These are phyloP conservation scores for Fonsecaea nubica DNA, from an alignment of 2,329 filamentous ascomycete species.

Conservation along the genomic window DNA sequence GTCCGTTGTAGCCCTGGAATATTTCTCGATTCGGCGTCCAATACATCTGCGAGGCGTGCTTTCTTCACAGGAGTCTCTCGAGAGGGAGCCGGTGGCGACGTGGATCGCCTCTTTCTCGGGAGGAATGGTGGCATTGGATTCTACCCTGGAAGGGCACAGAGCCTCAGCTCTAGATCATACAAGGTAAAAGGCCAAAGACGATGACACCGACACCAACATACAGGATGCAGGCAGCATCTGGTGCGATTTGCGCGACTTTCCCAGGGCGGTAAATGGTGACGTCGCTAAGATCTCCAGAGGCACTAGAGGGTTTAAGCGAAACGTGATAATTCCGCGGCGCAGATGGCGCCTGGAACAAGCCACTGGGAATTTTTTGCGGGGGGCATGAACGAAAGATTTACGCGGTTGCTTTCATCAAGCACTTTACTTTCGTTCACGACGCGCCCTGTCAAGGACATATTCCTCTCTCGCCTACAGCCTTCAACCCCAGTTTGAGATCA, in stretches of 20 bases:
- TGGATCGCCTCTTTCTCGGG: slow-evolving; percentile 51
- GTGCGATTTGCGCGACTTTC: slow-evolving; percentile 16
- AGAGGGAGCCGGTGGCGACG: slow-evolving; percentile 40
- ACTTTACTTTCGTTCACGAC: background rate
- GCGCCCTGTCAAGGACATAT: background rate
- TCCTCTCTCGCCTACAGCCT: background rate
- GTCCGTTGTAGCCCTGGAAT: slow-evolving; percentile 22
- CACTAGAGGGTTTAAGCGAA: slow-evolving; percentile 4
- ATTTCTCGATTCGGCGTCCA: slow-evolving; percentile 34
- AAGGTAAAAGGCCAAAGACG: background rate
- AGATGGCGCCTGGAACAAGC: background rate
- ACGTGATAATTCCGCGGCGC: slow-evolving; percentile 10
- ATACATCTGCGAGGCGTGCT: slow-evolving; percentile 36
- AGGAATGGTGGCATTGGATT: slow-evolving; percentile 54
- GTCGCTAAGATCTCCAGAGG: slow-evolving; percentile 14
- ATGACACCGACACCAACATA: background rate
- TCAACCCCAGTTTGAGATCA: background rate
- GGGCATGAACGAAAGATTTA: background rate
- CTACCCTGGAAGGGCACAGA: slow-evolving; percentile 3
- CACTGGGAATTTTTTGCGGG: slow-evolving; percentile 12
- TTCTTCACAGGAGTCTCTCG: slow-evolving; percentile 41
- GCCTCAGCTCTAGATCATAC: slow-evolving; percentile 14
- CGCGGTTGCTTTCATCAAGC: background rate
- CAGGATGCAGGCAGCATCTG: slow-evolving; percentile 1
- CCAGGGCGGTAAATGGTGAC: slow-evolving; percentile 26